These are phyloP conservation scores for Fusarium euwallaceae DNA, from an alignment of 2,329 filamentous ascomycete genomes.

Conservation along the genomic window DNA sequence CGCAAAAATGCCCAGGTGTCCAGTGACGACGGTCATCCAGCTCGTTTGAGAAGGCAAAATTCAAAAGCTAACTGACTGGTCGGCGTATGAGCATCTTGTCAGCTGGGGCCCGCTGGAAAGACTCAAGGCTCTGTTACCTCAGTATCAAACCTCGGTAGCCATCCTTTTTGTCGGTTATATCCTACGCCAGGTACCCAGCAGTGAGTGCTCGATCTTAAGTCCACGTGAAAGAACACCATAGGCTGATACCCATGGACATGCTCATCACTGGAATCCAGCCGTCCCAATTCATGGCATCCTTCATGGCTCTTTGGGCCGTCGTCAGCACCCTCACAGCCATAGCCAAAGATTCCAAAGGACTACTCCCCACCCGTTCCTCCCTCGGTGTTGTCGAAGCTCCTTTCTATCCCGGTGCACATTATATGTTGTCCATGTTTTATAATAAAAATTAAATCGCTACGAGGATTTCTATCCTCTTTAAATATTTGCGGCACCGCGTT, in stretches of 20 bases:
- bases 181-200: conserved; percentile 42
- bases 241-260: conserved; percentile 53
- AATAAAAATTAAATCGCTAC: conserved; percentile 62
- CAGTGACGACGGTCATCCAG: too few species aligned
- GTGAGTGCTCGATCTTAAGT: background rate
- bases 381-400: conserved; percentile 57
- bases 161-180: conserved; percentile 60
- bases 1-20: too few species aligned
- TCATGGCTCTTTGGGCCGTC: conserved; percentile 62
- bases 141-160: conserved; percentile 47
- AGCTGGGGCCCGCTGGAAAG: too few species aligned
- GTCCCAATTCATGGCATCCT: conserved; percentile 54
- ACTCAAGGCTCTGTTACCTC: too few species aligned
- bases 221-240: background rate
- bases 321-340: conserved; percentile 61
- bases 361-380: conserved; percentile 62
- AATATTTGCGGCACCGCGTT: conserved; percentile 54
- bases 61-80: too few species aligned
- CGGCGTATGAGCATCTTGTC: too few species aligned
- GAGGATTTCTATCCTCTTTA: conserved; percentile 60
- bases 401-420: conserved; percentile 52
- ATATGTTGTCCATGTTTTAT: conserved; percentile 67
- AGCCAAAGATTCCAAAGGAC: conserved; percentile 60
- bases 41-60: too few species aligned
- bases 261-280: conserved; percentile 57